Evolutionary conservation across 345 rosid genomes (phyloP), one percentile per base, ranked within the genome.

Genomic region (Populus euphratica): DNA sequence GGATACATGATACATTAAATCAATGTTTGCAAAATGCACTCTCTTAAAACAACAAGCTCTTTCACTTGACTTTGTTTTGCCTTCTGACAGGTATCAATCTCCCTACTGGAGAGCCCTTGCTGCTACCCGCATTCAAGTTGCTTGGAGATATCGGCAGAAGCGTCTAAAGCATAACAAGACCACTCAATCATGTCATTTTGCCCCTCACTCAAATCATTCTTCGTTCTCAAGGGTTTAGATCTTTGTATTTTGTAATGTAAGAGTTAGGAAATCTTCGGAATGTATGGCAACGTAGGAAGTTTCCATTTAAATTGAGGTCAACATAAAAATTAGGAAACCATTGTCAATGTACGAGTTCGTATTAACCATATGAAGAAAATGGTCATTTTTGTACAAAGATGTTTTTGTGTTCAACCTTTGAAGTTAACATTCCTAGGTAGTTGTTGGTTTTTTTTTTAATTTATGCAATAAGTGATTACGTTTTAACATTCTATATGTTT

Each of bases 141-240:
- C 93, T 7, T 91, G 98, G 98, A 90, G 94, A 88, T 90, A 93
- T 75, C 77, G 92, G 76, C 90, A 83, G 85, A 91, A 90, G 78
- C 74, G 91, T 38, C 84, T 83, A 6, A 83, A 33, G 27, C 88
- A 88, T 13, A 66, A 73, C 0, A 70, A 77, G 70, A 83, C 85
- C 73, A 20, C 76, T 20, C 79, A 75, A n/a, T 69, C 83, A 8
- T 59, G 13, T 10, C 62, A 41, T 41, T 41, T 10, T 2, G 1
- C 85, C 71, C 21, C 76, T 16, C 79, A 75, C 9, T 62, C 83
- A 8, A 59, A 13, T 10, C 62, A 54, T 43, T 72, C 72, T 44
- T 81, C 62, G 39, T 9, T 10, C 52, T 33, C 43, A 27, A 1
- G 38, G 23, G 5, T 5, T 72, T 44, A 44, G 62, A 59, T 59